Evolutionary conservation across 495 filamentous ascomycete genomes (phyloP).

Genomic region (Aspergillus haitiensis): DNA sequence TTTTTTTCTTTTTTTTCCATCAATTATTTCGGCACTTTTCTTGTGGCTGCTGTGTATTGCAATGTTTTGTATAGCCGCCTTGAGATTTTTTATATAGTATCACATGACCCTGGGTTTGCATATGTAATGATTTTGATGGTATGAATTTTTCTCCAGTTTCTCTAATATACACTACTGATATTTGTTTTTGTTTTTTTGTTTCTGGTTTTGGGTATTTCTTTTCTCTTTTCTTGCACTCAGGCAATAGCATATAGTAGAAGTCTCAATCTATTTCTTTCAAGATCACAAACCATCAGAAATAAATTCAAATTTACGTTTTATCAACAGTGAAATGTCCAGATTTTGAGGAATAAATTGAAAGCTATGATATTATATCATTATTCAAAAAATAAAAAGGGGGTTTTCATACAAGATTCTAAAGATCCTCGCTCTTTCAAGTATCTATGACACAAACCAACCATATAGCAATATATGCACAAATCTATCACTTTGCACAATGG

Average conservation of each 20-base stretch:
- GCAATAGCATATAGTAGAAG: not conserved
- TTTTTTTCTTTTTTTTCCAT: not conserved
- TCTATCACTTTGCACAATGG: not conserved
- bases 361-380: too few relatives aligned
- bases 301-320: not conserved
- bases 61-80: constrained; percentile 7
- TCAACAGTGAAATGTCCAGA: too few relatives aligned
- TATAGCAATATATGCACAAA: constrained; percentile 5
- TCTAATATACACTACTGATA: not conserved
- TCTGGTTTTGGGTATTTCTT: not conserved
- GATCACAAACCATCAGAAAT: not conserved
- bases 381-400: too few relatives aligned
- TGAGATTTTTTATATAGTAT: constrained; percentile 5
- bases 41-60: constrained; percentile 5
- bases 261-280: too few relatives aligned
- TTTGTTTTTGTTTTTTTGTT: not conserved
- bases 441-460: constrained; percentile 11
- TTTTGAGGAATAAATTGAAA: too few relatives aligned
- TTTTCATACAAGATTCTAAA: too few relatives aligned
- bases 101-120: constrained; percentile 6
- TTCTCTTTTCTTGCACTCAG: not conserved
- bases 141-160: not conserved
- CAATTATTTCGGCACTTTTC: constrained; percentile 10
- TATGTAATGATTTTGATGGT: constrained; percentile 5
- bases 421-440: too few relatives aligned